Evolutionary conservation across 176 grass and related monocot species (phyloP).

Genomic region (Musa schizocarpa): DNA sequence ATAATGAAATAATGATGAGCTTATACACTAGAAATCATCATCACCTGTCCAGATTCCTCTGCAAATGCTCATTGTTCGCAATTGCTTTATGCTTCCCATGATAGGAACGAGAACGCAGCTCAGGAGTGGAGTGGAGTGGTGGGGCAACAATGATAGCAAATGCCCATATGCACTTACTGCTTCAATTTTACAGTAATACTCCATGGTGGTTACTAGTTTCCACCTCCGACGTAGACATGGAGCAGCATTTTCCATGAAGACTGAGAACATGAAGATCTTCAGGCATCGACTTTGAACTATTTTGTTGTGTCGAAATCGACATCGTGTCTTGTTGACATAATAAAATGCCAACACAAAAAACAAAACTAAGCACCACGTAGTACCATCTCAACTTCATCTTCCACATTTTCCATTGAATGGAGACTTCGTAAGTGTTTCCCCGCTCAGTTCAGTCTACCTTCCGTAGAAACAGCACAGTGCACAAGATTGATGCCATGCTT

Average conservation of each 20-base stretch:
- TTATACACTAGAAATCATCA: background rate
- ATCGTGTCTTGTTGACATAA: no score
- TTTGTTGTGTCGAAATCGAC: no score
- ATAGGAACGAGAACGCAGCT: background rate
- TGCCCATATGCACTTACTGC: background rate
- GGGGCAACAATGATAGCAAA: background rate
- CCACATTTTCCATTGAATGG: background rate
- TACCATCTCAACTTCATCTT: background rate
- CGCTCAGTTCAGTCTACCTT: background rate
- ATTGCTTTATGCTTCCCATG: background rate
- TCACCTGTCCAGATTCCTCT: background rate
- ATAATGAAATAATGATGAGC: background rate
- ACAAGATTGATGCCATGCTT: background rate
- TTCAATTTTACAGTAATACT: background rate
- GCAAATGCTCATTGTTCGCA: background rate
- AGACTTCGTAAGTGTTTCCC: no score
- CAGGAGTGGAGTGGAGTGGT: background rate
- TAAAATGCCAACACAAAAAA: no score
- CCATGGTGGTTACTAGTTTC: background rate
- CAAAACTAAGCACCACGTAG: no score
- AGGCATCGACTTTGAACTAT: no score
- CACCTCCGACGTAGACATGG: no score
- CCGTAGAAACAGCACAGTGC: background rate
- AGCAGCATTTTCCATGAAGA: no score
- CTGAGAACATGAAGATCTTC: no score